Conservation (phyloP, 1,284 basidiomycete species). For the Tilletiopsis washingtonensis region DNA sequence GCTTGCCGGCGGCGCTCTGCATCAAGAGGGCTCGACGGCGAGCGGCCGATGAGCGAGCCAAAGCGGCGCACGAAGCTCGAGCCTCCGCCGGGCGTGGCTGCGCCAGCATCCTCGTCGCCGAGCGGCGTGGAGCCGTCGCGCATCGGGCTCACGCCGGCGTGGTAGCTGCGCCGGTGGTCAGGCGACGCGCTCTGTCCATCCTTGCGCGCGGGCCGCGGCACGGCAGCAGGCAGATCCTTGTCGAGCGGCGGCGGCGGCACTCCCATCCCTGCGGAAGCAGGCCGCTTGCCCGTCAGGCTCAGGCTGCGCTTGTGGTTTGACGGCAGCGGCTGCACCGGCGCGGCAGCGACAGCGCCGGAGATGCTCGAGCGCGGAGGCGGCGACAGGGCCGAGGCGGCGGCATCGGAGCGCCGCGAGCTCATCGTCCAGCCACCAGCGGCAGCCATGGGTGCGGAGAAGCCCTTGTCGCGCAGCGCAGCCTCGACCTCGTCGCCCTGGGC, state of each 20-base stretch:
- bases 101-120: neutral
- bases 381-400: too few species aligned
- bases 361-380: neutral
- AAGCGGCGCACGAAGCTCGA: slow-evolving; percentile 29
- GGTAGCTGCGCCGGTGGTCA: slow-evolving; percentile 13
- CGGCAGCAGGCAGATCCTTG: neutral
- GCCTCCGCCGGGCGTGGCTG: slow-evolving; percentile 1
- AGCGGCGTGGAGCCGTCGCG: neutral
- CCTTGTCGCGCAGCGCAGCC: slow-evolving; percentile 25
- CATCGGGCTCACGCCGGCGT: slow-evolving; percentile 8
- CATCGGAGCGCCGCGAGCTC: too few species aligned
- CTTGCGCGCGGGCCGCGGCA: neutral
- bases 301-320: slow-evolving; percentile 25
- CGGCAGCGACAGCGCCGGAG: neutral
- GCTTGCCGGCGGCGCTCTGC: slow-evolving; percentile 29
- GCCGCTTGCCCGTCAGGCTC: slow-evolving; percentile 21
- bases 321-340: neutral
- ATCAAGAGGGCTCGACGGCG: slow-evolving; percentile 29
- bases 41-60: slow-evolving; percentile 35
- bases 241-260: neutral
- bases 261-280: neutral
- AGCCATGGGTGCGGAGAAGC: neutral
- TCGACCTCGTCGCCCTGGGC: slow-evolving; percentile 43
- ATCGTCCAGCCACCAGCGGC: neutral
- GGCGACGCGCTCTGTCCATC: slow-evolving; percentile 4